These are phyloP conservation scores for Penicillium fimorum DNA, from an alignment of 495 filamentous ascomycete genomes.

Conservation along the genomic window DNA sequence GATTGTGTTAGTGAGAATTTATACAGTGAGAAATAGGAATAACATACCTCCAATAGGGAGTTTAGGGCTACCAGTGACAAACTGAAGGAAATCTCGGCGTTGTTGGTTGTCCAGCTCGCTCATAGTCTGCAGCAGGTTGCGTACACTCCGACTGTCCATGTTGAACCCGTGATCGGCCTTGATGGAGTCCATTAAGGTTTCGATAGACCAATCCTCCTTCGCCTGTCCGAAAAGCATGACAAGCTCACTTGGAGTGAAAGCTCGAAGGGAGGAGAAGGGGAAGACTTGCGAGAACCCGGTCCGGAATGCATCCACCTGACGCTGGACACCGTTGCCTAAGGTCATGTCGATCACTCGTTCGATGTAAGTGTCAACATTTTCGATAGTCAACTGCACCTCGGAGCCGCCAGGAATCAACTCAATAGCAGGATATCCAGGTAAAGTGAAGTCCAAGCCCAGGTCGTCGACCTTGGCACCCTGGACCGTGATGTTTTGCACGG, in stretches of 20 bases:
- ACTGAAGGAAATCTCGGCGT: slow-evolving; percentile 94
- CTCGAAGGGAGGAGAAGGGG: slow-evolving; percentile 85
- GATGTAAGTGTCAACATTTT: slow-evolving; percentile 85
- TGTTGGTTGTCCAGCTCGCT: slow-evolving; percentile 74
- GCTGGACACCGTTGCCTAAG: slow-evolving; percentile 78
- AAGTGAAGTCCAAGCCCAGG: slow-evolving; percentile 85
- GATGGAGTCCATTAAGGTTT: slow-evolving; percentile 96
- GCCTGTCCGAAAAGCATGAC: slow-evolving; percentile 92
- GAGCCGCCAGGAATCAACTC: slow-evolving; percentile 76
- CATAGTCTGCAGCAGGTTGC: slow-evolving; percentile 92
- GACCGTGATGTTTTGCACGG: slow-evolving; percentile 64
- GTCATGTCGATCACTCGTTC: slow-evolving; percentile 91
- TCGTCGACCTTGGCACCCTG: slow-evolving; percentile 80
- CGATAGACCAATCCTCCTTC: slow-evolving; percentile 96
- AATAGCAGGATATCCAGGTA: slow-evolving; percentile 89
- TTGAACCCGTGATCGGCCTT: slow-evolving; percentile 99
- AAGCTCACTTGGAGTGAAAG: slow-evolving; percentile 96
- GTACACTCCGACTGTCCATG: slow-evolving; percentile 97
- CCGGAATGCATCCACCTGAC: slow-evolving; percentile 89
- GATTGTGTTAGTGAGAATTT: slow-evolving; percentile 15
- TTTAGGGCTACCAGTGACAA: slow-evolving; percentile 97
- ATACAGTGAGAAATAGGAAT: slow-evolving; percentile 19
- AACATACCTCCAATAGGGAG: slow-evolving; percentile 92
- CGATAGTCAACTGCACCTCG: slow-evolving; percentile 73
- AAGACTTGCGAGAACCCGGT: slow-evolving; percentile 94